phyloP scores from a whole-genome alignment of 2,329 filamentous ascomycete genomes.

The Fusarium piperis region DNA sequence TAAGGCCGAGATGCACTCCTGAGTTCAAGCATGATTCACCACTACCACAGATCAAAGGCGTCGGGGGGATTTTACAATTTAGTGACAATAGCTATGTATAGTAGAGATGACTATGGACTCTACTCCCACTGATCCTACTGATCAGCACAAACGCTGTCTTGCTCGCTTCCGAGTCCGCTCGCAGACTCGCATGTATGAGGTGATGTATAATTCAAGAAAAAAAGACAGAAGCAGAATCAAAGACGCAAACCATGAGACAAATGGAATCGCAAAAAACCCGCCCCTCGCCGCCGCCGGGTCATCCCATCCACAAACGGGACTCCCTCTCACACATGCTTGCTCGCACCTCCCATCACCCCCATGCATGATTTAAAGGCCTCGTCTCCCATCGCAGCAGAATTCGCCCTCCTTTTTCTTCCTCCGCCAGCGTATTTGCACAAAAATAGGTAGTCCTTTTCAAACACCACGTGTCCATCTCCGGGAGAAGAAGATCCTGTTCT shows the following conservation, averaged over 20 bases:
- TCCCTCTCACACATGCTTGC: conserved; percentile 4
- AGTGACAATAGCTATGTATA: conserved; percentile 46
- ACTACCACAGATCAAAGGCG: background rate
- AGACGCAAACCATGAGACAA: conserved; percentile 43
- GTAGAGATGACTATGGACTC: conserved; percentile 40
- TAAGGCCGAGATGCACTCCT: conserved; percentile 2
- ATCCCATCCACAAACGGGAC: conserved; percentile 29
- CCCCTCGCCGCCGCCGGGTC: conserved; percentile 27
- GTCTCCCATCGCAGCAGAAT: background rate
- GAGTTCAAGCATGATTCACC: conserved; percentile 12
- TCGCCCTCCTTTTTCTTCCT: conserved; percentile 13
- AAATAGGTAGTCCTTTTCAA: conserved; percentile 18
- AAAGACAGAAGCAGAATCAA: conserved; percentile 39
- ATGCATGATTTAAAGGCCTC: conserved; percentile 11
- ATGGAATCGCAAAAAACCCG: conserved; percentile 42
- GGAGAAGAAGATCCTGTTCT: conserved; percentile 37
- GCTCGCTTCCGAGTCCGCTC: conserved; percentile 44
- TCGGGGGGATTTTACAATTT: conserved; percentile 45
- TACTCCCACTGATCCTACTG: conserved; percentile 42
- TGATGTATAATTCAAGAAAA: conserved; percentile 48
- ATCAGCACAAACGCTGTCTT: conserved; percentile 45
- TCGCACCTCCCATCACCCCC: conserved; percentile 18
- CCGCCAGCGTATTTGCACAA: conserved; percentile 25
- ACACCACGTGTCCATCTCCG: conserved; percentile 19
- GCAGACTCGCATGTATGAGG: conserved; percentile 46